A percentile compares a stretch with the other conserved stretches of the same genome.
Conservation (phyloP, 495 filamentous ascomycete genomes). For the Elasticomyces elasticus region DNA sequence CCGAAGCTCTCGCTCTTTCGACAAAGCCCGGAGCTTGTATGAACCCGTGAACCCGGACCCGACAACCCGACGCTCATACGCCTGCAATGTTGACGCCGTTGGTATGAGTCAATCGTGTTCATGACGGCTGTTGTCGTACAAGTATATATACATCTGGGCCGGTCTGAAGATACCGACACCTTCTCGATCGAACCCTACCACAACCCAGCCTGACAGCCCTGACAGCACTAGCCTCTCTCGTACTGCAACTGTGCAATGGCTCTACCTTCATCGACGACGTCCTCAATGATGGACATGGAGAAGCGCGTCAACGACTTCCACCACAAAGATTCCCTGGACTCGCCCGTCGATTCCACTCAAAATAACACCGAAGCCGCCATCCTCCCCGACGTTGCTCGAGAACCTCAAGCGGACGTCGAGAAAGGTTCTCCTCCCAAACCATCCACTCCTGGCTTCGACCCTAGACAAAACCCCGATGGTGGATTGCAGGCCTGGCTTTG, state of each 20-base stretch:
- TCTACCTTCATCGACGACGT: background rate
- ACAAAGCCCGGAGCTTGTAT: background rate
- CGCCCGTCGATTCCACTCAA: background rate
- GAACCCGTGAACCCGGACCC: background rate
- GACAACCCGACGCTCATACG: background rate
- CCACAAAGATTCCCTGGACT: no score
- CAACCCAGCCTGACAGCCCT: no score
- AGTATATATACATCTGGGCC: no score
- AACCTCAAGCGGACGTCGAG: conserved; percentile 19
- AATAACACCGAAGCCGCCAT: background rate
- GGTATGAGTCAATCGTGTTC: no score
- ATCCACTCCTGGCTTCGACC: conserved; percentile 15
- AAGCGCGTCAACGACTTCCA: background rate
- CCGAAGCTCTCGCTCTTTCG: background rate
- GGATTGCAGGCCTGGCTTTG: conserved; percentile 27
- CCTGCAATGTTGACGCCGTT: no score
- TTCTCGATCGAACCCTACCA: no score
- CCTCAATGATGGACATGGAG: background rate
- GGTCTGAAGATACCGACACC: no score
- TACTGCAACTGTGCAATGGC: no score
- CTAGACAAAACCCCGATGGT: conserved; percentile 28
- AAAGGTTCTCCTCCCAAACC: conserved; percentile 3
- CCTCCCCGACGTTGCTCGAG: background rate
- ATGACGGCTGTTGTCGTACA: no score
- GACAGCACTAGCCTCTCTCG: no score